These are phyloP conservation scores for Karstenula rhodostoma DNA, from an alignment of 2,329 filamentous ascomycete genomes.

Conservation along the genomic window DNA sequence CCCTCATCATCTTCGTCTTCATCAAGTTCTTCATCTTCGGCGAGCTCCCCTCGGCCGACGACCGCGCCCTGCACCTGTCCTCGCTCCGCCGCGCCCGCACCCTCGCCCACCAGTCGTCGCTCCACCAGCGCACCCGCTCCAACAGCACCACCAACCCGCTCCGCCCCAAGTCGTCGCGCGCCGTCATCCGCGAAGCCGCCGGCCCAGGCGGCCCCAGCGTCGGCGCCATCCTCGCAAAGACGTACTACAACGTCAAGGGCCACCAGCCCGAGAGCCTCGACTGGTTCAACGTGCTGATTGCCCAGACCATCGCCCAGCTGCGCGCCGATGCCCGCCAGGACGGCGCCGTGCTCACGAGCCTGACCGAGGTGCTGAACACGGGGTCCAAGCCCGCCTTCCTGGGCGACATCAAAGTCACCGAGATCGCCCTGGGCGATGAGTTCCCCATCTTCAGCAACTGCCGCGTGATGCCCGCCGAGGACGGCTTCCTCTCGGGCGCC, in stretches of 20 bases:
- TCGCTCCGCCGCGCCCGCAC: conserved; percentile 77
- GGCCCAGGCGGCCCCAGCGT: conserved; percentile 75
- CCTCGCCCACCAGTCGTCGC: conserved; percentile 66
- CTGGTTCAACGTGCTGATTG: conserved; percentile 98
- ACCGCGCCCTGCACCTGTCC: conserved; percentile 77
- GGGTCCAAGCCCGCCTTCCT: conserved; percentile 86
- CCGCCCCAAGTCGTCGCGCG: conserved; percentile 49
- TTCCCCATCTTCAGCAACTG: conserved; percentile 99
- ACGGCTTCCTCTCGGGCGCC: conserved; percentile 63
- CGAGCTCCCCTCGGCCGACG: conserved; percentile 84
- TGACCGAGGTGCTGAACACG: conserved; percentile 89
- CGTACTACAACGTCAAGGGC: conserved; percentile 94
- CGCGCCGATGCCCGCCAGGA: conserved; percentile 91
- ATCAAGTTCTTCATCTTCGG: conserved; percentile 99
- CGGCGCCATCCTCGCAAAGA: conserved; percentile 93
- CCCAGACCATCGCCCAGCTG: conserved; percentile 95
- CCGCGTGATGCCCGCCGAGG: conserved; percentile 89
- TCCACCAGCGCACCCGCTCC: conserved; percentile 41
- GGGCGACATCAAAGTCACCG: conserved; percentile 91
- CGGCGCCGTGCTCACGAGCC: conserved; percentile 83
- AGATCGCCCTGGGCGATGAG: conserved; percentile 93
- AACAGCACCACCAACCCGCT: conserved; percentile 42
- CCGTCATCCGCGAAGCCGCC: conserved; percentile 56
- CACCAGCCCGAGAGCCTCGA: conserved; percentile 97
- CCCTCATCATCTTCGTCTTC: conserved; percentile 89